Conservation (phyloP, 2,329 filamentous ascomycete species). For the Talaromyces sp. region DNA sequence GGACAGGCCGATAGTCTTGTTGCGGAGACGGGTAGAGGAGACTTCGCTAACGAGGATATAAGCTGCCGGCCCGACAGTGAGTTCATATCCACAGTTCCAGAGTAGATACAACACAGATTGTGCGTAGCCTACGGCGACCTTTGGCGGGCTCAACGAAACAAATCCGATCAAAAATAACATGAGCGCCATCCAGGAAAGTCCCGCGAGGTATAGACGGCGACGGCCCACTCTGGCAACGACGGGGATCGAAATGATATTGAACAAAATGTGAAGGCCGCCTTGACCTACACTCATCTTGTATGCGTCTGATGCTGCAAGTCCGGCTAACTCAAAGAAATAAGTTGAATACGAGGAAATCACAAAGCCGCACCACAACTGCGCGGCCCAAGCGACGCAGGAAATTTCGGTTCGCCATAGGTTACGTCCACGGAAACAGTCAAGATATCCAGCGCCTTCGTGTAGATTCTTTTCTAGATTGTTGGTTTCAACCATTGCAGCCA, state of each 20-base stretch:
- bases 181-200: conserved; percentile 32
- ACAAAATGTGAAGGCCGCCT: conserved; percentile 35
- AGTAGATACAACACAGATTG: conserved; percentile 38
- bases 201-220: conserved; percentile 30
- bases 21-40: conserved; percentile 41
- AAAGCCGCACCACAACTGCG: conserved; percentile 43
- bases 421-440: conserved; percentile 39
- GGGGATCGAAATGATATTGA: conserved; percentile 33
- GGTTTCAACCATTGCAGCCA: conserved; percentile 14
- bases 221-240: conserved; percentile 33
- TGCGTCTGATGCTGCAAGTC: conserved; percentile 30
- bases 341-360: conserved; percentile 52
- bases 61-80: conserved; percentile 41
- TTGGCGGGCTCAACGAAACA: conserved; percentile 42
- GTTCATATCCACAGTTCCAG: conserved; percentile 41
- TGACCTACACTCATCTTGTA: conserved; percentile 39
- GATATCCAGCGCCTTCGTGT: conserved; percentile 13
- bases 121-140: conserved; percentile 31
- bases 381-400: conserved; percentile 42
- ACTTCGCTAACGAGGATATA: conserved; percentile 50
- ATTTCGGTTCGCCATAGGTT: conserved; percentile 43
- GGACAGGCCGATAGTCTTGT: conserved; percentile 45
- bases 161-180: conserved; percentile 39
- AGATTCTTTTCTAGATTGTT: conserved; percentile 14
- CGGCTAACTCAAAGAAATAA: conserved; percentile 49